These are phyloP conservation scores for Beta vulgaris DNA, from an alignment of 148 eudicot genomes.

Conservation along the genomic window DNA sequence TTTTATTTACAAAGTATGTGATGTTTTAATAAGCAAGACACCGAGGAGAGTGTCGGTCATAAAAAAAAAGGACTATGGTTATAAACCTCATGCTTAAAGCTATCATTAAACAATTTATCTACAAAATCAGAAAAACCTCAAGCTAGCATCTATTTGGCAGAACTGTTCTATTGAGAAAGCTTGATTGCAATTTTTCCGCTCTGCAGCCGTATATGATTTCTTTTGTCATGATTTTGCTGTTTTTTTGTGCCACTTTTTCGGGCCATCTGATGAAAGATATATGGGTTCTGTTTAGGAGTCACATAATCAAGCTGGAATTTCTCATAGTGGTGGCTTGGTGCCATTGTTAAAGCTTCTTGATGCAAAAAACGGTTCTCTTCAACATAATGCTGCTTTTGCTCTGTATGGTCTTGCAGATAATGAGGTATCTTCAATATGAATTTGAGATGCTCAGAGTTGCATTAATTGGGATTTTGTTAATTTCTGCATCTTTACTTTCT, in stretches of 20 bases:
- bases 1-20: too few relatives aligned
- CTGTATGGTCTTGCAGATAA: constrained; percentile 56
- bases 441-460: not conserved
- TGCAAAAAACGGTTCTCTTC: constrained; percentile 34
- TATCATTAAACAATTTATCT: not conserved
- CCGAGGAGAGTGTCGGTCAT: too few relatives aligned
- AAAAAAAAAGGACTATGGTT: too few relatives aligned
- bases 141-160: not conserved
- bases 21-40: too few relatives aligned
- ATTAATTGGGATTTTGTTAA: not conserved
- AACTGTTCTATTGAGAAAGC: not conserved
- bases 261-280: not conserved
- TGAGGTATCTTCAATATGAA: constrained; percentile 49
- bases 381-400: constrained; percentile 40
- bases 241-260: not conserved
- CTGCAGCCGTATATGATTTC: not conserved
- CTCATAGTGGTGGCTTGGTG: constrained; percentile 36
- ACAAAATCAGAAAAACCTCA: not conserved
- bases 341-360: constrained; percentile 36
- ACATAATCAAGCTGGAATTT: constrained; percentile 38
- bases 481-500: not conserved
- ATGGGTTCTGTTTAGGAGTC: constrained; percentile 22
- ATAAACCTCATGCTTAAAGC: not conserved
- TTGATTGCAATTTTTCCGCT: not conserved
- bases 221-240: not conserved